Evolutionary conservation across 306 rosid species (phyloP), one percentile per base, ranked within the genome.

Genomic region (Quercus bicolor): DNA sequence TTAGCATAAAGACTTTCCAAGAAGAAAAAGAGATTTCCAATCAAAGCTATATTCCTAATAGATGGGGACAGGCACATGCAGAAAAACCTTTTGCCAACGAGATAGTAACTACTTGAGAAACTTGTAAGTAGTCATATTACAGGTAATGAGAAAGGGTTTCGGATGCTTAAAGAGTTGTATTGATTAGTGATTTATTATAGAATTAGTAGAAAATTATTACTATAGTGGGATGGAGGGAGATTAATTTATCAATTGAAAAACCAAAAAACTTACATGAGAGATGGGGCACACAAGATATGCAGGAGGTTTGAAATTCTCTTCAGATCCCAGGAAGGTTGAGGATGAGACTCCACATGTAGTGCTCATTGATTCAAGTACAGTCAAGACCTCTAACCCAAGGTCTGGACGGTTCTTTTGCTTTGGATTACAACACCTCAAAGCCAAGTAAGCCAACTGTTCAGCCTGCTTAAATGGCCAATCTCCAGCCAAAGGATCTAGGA

Each of bases 381-480:
- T 85, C 87, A 86, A 87, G 18, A 87, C 88, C 64, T 87, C 88
- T 1, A 85, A 71, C 9, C 14, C 81, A 37, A 87, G 91, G 76
- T 87, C 89, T 4, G 91, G 87, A 51, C 89, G 78, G 48, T 23
- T 72, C 78, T 72, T 82, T 9, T 88, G 89, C 60, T 75, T 85
- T 40, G 72, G 54, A 77, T 85, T 88, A 51, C 89, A 85, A 64
- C 91, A 87, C 77, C 91, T 78, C 11, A 87, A 51, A 14, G 89
- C 91, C 77, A 87, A 72, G 56, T 75, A 74, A 82, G 87, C 80
- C 70, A 85, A 79, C 68, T 87, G 85, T 59, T 82, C 87, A 13
- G 87, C 91, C 80, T 77, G 87, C 37, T 80, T 87, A 74, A 85
- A 80, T 21, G 89, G 87, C 91, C 91, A 83, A 53, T 83, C 91